Evolutionary conservation across 1,139 yeast genomes (phyloP).

Genomic region (Zygotorulaspora mrakii): DNA sequence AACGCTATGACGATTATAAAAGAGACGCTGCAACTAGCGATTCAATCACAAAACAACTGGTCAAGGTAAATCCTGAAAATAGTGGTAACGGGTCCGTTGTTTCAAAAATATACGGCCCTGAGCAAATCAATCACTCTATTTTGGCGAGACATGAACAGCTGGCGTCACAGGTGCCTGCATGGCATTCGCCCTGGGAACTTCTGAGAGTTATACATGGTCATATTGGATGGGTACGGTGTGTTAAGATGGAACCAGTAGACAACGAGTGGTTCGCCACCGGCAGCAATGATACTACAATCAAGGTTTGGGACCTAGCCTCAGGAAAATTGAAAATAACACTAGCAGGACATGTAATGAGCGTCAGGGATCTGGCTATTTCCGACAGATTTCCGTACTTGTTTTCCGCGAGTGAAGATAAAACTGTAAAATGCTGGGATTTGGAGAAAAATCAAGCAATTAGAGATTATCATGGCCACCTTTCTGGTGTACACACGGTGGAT

Average conservation of each 20-base stretch:
- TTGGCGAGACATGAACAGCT: conserved; percentile 25
- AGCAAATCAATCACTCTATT: conserved; percentile 17
- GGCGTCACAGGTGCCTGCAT: conserved; percentile 39
- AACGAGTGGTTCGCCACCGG: conserved; percentile 93
- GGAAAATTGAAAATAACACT: conserved; percentile 68
- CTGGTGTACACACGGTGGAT: conserved; percentile 80
- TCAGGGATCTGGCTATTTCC: conserved; percentile 72
- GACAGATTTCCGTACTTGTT: conserved; percentile 80
- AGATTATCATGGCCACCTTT: conserved; percentile 90
- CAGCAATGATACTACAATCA: conserved; percentile 81
- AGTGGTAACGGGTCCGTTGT: conserved; percentile 2
- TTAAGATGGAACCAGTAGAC: conserved; percentile 71
- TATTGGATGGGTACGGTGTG: conserved; percentile 84
- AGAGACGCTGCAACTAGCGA: neutral
- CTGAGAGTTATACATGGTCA: conserved; percentile 82
- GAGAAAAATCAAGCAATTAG: conserved; percentile 79
- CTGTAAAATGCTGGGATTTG: conserved; percentile 95
- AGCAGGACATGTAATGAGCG: conserved; percentile 90
- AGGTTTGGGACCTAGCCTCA: conserved; percentile 84
- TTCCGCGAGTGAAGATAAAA: conserved; percentile 89
- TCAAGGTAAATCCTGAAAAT: conserved; percentile 3
- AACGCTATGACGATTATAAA: conserved; percentile 14
- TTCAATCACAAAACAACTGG: conserved; percentile 4
- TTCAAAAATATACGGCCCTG: conserved; percentile 7
- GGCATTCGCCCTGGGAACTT: conserved; percentile 68